phyloP scores from a whole-genome alignment of 1,284 basidiomycete genomes.

The Blastosporella zonata region DNA sequence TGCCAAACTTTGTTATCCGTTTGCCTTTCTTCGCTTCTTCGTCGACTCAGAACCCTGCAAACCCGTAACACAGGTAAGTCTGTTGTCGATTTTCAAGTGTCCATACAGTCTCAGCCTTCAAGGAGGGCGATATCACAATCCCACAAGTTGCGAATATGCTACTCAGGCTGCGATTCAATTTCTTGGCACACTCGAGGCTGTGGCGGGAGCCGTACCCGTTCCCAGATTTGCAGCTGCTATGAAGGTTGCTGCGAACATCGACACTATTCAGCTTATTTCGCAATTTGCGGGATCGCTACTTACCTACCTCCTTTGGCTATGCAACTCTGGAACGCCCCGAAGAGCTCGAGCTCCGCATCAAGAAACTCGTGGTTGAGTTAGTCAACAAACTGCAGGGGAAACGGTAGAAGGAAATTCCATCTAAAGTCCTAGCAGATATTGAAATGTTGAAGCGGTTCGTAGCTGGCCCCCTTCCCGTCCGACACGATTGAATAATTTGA shows the following conservation, averaged over 20 bases:
- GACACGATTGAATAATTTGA: background rate
- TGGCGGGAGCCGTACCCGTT: background rate
- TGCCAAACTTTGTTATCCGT: too few species aligned
- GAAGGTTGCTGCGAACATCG: background rate
- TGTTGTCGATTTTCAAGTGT: too few species aligned
- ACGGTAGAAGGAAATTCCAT: background rate
- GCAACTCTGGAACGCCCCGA: constrained; percentile 1
- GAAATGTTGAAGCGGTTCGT: background rate
- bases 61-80: too few species aligned
- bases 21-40: too few species aligned
- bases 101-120: too few species aligned
- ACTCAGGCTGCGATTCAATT: background rate
- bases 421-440: background rate
- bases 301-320: background rate
- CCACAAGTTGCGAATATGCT: background rate
- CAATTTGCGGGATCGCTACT: too few species aligned
- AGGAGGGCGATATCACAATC: too few species aligned
- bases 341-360: constrained; percentile 3
- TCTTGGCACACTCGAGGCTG: background rate
- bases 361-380: background rate
- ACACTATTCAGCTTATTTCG: background rate
- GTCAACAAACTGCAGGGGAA: constrained; percentile 5
- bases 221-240: background rate
- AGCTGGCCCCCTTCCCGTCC: background rate
- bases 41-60: too few species aligned